Base-by-base conservation (phyloP, 1,139 yeast species). In the Kodamaea derodonti region DNA sequence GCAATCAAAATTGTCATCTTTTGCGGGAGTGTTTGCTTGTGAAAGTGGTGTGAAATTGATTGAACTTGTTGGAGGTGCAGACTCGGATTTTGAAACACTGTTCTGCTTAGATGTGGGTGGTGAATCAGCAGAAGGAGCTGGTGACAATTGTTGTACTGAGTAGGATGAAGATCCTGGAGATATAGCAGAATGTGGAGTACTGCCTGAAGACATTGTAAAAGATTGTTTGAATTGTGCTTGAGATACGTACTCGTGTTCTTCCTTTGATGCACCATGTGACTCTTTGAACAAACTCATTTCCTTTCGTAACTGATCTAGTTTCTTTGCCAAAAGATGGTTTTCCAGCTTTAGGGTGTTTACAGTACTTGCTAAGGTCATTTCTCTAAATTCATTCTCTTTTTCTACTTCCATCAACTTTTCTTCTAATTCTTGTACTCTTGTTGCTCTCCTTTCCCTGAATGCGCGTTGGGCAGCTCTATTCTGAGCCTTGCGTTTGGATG, bases 401-500 rank as follows among this genome's bases (percentile, higher is more conserved):
- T 80, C 85, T 27, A 84, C 73, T 45, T 78, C 83, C 52, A 75
- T 63, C 58, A 72, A 51, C 52, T 69, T 60, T 38, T 58, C 59
- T 49, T 71, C 72, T 36, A 68, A 48, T 45, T 68, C 73, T 47
- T 72, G 75, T 18, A 73, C 75, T 39, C 78, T 48, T 8, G 77
- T 80, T 14, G 95, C 95, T 48, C 94, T 60, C 47, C 94, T 64
- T 57, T 86, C 87, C 42, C 95, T 61, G 60, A 88, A 90, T 0
- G 97, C 97, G 37, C 97, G 61, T 62, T 88, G 97, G 3, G 97
- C 97, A 17, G 95, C 96, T 40, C 97, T 69, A 55, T 90, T 90
- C 60, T 90, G 97, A 1, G 95, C 95, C 59, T 88, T 87, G 38
- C 96, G 66, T 52, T 85, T 84, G 29, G 81, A 74, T 1, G 84